phyloP scores from a whole-genome alignment of 2,329 filamentous ascomycete species.

The Biscogniauxia mediterranea region DNA sequence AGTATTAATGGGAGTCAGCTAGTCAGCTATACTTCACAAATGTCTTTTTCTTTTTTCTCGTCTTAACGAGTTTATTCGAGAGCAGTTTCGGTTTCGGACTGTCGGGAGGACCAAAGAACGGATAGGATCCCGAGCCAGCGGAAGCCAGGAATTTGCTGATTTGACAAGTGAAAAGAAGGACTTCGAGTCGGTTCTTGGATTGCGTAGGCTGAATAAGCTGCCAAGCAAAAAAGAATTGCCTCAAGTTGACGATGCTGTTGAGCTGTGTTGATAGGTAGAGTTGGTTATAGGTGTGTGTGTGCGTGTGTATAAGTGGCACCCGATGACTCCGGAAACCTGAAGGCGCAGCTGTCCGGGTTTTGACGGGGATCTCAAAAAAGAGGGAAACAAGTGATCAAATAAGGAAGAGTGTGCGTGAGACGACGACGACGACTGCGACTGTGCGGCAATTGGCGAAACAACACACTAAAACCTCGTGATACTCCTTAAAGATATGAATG shows the following conservation, averaged over 20 bases:
- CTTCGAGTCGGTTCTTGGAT: slow-evolving; percentile 11
- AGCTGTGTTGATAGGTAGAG: slow-evolving; percentile 6
- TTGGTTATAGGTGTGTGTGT: no score
- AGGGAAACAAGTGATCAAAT: not conserved
- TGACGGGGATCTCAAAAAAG: slow-evolving; percentile 1
- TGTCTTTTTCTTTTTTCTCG: no score
- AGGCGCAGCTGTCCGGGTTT: not conserved
- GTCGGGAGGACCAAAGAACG: slow-evolving; percentile 15
- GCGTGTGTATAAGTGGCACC: slow-evolving; percentile 12
- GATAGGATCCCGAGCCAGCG: slow-evolving; percentile 29
- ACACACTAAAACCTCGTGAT: not conserved
- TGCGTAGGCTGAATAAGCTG: slow-evolving; percentile 18
- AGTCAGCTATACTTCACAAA: slow-evolving; percentile 19
- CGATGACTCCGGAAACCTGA: slow-evolving; percentile 15
- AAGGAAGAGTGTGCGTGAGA: slow-evolving; percentile 2
- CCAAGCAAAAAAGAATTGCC: not conserved
- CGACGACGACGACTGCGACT: not conserved
- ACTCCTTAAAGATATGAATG: slow-evolving; percentile 1
- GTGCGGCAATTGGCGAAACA: slow-evolving; percentile 5
- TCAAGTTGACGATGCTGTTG: slow-evolving; percentile 14
- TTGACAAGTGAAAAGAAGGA: slow-evolving; percentile 8
- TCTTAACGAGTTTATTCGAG: not conserved
- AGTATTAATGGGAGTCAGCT: slow-evolving; percentile 5
- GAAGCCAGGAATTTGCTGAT: slow-evolving; percentile 24
- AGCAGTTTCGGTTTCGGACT: slow-evolving; percentile 12